phyloP scores from a whole-genome alignment of 2,329 filamentous ascomycete species.

The Diaporthe longicolla region DNA sequence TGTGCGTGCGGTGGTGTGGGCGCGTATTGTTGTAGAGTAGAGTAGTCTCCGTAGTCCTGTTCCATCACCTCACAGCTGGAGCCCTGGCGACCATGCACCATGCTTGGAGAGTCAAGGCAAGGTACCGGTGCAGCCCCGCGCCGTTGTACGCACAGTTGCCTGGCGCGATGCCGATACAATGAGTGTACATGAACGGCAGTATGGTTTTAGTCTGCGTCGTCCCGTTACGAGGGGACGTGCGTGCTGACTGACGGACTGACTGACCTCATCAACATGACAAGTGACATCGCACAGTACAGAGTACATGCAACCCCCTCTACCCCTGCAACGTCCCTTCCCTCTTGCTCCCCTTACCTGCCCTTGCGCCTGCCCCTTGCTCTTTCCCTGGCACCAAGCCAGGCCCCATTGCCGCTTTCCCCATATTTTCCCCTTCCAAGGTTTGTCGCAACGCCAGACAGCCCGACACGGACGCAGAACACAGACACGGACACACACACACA shows the following conservation, averaged over 20 bases:
- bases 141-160: background rate
- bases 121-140: constrained; percentile 18
- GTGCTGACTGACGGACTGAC: constrained; percentile 2
- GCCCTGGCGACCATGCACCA: too few relatives aligned
- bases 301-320: background rate
- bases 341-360: constrained; percentile 17
- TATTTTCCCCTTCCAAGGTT: constrained; percentile 43
- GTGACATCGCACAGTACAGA: constrained; percentile 23
- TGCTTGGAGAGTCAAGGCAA: background rate
- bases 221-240: background rate
- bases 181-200: background rate
- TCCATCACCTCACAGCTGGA: background rate
- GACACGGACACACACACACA: constrained; percentile 24
- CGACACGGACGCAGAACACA: constrained; percentile 25
- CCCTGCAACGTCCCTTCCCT: constrained; percentile 38
- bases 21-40: too few relatives aligned
- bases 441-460: constrained; percentile 35
- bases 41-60: background rate
- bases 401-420: constrained; percentile 38
- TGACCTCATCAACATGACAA: constrained; percentile 33
- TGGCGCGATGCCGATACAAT: background rate
- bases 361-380: constrained; percentile 22
- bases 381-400: constrained; percentile 24
- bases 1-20: background rate
- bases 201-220: background rate